phyloP scores from a whole-genome alignment of 2,329 filamentous ascomycete species.

The Sarocladium oryzae region DNA sequence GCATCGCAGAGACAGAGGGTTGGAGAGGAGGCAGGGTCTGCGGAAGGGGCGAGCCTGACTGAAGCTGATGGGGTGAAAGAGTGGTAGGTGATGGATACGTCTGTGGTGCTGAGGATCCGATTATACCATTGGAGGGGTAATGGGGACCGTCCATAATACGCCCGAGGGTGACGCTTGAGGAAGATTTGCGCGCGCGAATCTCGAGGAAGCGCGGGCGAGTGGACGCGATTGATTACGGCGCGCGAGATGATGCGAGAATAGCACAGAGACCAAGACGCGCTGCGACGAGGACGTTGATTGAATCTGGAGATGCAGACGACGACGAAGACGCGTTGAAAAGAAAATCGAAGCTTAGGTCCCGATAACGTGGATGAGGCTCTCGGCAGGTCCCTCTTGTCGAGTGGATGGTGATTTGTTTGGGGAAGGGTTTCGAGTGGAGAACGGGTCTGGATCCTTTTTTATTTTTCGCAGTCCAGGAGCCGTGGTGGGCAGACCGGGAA shows the following conservation, averaged over 20 bases:
- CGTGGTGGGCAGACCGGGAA: constrained; percentile 20
- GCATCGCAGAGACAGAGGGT: constrained; percentile 36
- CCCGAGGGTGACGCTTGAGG: constrained; percentile 19
- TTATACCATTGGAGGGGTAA: constrained; percentile 50
- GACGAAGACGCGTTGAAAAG: constrained; percentile 3
- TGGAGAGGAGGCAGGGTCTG: constrained; percentile 52
- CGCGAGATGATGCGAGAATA: constrained; percentile 13
- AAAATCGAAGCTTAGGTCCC: constrained; percentile 17
- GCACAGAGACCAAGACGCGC: background rate
- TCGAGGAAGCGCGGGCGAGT: constrained; percentile 4
- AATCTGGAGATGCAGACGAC: background rate
- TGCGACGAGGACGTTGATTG: background rate
- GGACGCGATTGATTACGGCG: constrained; percentile 15
- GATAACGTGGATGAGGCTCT: constrained; percentile 33
- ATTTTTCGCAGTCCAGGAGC: constrained; percentile 25
- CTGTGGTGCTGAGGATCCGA: constrained; percentile 42
- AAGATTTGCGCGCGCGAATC: background rate
- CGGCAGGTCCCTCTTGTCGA: constrained; percentile 29
- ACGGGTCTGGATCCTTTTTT: constrained; percentile 38
- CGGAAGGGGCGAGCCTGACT: constrained; percentile 39
- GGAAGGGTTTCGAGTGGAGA: constrained; percentile 41
- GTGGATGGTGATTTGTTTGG: constrained; percentile 35
- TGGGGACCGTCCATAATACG: constrained; percentile 49
- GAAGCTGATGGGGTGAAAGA: constrained; percentile 45
- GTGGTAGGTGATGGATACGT: constrained; percentile 46